Conservation (phyloP, 2,329 filamentous ascomycete species). For the Whalleya microplaca region DNA sequence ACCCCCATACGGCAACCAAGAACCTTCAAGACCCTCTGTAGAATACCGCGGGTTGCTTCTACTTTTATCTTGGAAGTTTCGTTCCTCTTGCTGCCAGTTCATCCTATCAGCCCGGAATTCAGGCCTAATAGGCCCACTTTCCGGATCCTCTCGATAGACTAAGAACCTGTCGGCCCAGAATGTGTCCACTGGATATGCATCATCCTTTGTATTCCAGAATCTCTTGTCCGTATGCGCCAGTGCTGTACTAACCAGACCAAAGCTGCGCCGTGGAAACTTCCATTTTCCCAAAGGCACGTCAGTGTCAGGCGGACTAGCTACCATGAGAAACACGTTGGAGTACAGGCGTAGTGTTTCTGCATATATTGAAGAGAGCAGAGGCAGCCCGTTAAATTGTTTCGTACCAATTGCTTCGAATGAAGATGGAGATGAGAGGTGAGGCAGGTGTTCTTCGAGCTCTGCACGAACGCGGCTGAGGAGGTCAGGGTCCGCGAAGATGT, state of each 20-base stretch:
- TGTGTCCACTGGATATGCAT: conserved; percentile 18
- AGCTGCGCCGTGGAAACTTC: conserved; percentile 16
- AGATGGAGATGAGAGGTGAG: no score
- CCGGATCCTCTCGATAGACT: conserved; percentile 20
- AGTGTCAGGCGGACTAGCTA: conserved; percentile 19
- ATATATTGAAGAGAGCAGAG: conserved; percentile 27
- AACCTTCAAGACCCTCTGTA: conserved; percentile 18
- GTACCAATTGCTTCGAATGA: no score
- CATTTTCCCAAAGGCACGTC: conserved; percentile 24
- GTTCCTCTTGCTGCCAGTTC: conserved; percentile 10
- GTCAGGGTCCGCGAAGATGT: no score
- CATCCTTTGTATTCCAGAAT: conserved; percentile 29
- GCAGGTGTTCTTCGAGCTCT: no score
- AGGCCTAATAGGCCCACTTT: conserved; percentile 23
- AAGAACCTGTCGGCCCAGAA: conserved; percentile 31
- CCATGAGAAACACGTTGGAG: conserved; percentile 19
- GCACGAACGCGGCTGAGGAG: no score
- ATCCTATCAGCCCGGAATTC: conserved; percentile 2
- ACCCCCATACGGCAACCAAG: conserved; percentile 28
- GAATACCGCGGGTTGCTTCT: conserved; percentile 9
- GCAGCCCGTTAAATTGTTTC: no score
- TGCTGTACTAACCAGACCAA: conserved; percentile 21
- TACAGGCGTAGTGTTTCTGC: conserved; percentile 27
- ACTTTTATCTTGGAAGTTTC: not conserved
- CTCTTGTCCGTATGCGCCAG: conserved; percentile 22